These are phyloP conservation scores for Wallacemonas sp. DNA, from an alignment of 208 protist genomes.

Conservation along the genomic window DNA sequence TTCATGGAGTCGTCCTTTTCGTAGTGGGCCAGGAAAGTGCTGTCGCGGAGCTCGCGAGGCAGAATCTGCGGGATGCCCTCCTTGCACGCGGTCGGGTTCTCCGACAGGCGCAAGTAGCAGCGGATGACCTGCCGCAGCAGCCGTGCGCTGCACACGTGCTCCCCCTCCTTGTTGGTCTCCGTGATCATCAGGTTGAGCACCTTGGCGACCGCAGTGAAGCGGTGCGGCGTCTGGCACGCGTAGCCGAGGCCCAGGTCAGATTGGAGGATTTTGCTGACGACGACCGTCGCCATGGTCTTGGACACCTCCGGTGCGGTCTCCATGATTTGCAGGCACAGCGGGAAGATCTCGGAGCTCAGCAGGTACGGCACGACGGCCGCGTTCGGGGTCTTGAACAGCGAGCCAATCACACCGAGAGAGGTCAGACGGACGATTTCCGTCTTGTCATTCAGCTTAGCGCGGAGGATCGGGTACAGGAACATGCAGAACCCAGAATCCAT, in stretches of 20 bases:
- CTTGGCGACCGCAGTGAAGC: slow-evolving; percentile 94
- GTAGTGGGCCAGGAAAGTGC: slow-evolving; percentile 72
- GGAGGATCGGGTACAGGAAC: slow-evolving; percentile 99
- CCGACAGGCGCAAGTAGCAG: slow-evolving; percentile 98
- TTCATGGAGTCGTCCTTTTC: slow-evolving; percentile 73
- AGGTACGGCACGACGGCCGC: slow-evolving; percentile 96
- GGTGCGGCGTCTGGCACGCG: slow-evolving; percentile 96
- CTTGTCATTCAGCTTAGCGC: slow-evolving; percentile 92
- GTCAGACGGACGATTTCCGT: slow-evolving; percentile 98
- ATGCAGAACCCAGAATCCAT: slow-evolving; percentile 99
- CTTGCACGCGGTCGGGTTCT: slow-evolving; percentile 87
- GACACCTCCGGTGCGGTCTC: slow-evolving; percentile 96
- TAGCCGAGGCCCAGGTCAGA: slow-evolving; percentile 97
- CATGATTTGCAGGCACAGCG: slow-evolving; percentile 99
- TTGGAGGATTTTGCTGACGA: slow-evolving; percentile 99
- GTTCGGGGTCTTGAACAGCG: slow-evolving; percentile 95
- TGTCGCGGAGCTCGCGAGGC: slow-evolving; percentile 86
- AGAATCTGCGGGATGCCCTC: slow-evolving; percentile 75
- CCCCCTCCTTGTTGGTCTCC: slow-evolving; percentile 65
- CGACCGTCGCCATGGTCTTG: slow-evolving; percentile 99
- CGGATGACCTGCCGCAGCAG: slow-evolving; percentile 98
- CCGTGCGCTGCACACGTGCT: slow-evolving; percentile 80
- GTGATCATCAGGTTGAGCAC: slow-evolving; percentile 96
- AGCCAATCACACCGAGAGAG: slow-evolving; percentile 98
- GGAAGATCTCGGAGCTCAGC: slow-evolving; percentile 99